A percentile compares a stretch with the other conserved stretches of the same genome.
Conservation (phyloP, 768 basidiomycete genomes). For the Podaxis rugospora region DNA sequence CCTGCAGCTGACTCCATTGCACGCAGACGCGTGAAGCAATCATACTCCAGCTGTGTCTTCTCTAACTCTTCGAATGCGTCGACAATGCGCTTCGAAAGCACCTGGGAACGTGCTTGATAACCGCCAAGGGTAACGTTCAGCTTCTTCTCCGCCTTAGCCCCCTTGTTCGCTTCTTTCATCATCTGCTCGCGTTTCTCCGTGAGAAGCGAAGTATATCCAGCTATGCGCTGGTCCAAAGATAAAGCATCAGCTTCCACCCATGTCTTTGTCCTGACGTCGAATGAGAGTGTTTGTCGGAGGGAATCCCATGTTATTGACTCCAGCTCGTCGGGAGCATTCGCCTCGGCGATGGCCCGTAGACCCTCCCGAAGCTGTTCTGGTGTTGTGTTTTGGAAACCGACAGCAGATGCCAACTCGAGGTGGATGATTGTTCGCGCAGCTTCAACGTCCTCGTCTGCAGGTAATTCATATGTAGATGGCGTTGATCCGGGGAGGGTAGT, state of each 20-base stretch:
- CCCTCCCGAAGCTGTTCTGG: conserved; percentile 78
- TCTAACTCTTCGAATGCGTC: conserved; percentile 72
- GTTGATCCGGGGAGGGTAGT: conserved; percentile 73
- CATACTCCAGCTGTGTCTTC: conserved; percentile 62
- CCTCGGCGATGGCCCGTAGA: conserved; percentile 56
- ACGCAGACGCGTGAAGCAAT: conserved; percentile 74
- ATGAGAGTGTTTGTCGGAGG: conserved; percentile 57
- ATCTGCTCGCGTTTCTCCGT: conserved; percentile 64
- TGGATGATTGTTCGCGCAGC: conserved; percentile 71
- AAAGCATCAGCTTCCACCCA: conserved; percentile 70
- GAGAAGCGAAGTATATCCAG: conserved; percentile 61
- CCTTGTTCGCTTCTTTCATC: conserved; percentile 76
- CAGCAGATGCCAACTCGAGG: conserved; percentile 68
- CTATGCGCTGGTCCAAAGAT: conserved; percentile 52
- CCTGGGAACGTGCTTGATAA: conserved; percentile 73
- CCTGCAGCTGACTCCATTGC: conserved; percentile 71
- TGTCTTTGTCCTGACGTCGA: conserved; percentile 44
- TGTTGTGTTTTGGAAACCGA: conserved; percentile 84
- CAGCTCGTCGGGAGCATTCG: conserved; percentile 55
- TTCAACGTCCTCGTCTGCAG: conserved; percentile 73
- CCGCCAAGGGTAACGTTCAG: conserved; percentile 85
- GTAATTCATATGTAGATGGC: conserved; percentile 62
- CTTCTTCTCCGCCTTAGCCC: conserved; percentile 87
- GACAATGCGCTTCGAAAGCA: conserved; percentile 56
- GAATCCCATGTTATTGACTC: conserved; percentile 62